Percentiles rank a stretch among this genome's conserved stretches.
Evolutionary conservation across 2,329 filamentous ascomycete genomes (phyloP).

Genomic region (Fusarium sp.): DNA sequence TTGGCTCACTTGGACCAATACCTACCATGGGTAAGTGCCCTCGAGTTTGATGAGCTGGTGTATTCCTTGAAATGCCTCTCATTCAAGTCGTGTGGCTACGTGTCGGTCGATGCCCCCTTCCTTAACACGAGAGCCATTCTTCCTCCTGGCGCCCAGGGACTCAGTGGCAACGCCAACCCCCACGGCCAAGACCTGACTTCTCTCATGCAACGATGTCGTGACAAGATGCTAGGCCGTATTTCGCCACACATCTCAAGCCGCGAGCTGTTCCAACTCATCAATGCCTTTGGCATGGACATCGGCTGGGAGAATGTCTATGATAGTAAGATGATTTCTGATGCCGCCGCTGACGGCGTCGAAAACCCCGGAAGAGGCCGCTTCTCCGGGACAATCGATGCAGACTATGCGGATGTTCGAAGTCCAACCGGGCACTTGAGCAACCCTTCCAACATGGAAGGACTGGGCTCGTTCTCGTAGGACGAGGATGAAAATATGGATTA

Average conservation of each 20-base stretch:
- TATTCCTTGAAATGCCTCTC: slow-evolving; percentile 52
- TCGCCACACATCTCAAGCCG: slow-evolving; percentile 41
- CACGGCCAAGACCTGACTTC: slow-evolving; percentile 38
- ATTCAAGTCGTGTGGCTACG: slow-evolving; percentile 70
- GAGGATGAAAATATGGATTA: not conserved
- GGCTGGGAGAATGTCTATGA: slow-evolving; percentile 52
- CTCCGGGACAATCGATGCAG: slow-evolving; percentile 46
- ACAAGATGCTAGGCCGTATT: slow-evolving; percentile 50
- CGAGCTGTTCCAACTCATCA: slow-evolving; percentile 45
- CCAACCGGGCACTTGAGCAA: not conserved
- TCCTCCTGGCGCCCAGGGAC: slow-evolving; percentile 35
- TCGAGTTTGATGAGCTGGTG: slow-evolving; percentile 41
- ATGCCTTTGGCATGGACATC: slow-evolving; percentile 48
- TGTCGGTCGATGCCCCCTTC: slow-evolving; percentile 50
- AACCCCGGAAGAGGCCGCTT: slow-evolving; percentile 52
- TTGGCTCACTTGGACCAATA: slow-evolving; percentile 20
- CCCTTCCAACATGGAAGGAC: not conserved
- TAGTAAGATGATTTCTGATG: slow-evolving; percentile 43
- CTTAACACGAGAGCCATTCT: slow-evolving; percentile 51
- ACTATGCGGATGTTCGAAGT: slow-evolving; percentile 6
- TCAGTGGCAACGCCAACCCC: slow-evolving; percentile 37
- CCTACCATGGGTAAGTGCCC: slow-evolving; percentile 37
- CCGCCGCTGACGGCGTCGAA: slow-evolving; percentile 48
- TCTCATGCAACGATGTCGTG: slow-evolving; percentile 50
- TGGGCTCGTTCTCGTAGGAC: slow-evolving; percentile 6